A percentile compares a stretch with the other conserved stretches of the same genome.
phyloP scores from a whole-genome alignment of 2,329 filamentous ascomycete species.

The Fusarium lyarnte region DNA sequence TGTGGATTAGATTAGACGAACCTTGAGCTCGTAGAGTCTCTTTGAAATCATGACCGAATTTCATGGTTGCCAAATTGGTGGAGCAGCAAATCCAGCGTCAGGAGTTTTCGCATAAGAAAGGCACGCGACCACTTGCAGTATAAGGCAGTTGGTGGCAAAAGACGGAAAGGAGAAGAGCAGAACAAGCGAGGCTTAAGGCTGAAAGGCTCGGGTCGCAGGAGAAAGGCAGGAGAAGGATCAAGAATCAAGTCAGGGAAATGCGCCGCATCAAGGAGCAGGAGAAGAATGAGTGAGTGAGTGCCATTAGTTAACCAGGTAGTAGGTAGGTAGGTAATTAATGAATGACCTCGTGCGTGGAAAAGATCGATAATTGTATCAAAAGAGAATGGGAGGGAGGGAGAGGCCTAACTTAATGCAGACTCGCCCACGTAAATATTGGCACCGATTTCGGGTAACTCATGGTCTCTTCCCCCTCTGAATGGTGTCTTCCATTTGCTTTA shows the following conservation, averaged over 20 bases:
- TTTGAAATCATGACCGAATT: conserved; percentile 84
- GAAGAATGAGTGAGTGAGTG: background rate
- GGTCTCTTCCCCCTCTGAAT: conserved; percentile 1
- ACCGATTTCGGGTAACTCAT: conserved; percentile 20
- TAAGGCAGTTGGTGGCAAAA: conserved; percentile 22
- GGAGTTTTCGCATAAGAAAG: conserved; percentile 18
- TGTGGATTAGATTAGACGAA: conserved; percentile 32
- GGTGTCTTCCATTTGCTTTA: background rate
- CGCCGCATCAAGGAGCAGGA: conserved; percentile 11
- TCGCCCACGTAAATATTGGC: conserved; percentile 23
- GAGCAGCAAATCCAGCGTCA: conserved; percentile 5
- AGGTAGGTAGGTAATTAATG: background rate
- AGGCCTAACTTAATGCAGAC: conserved; percentile 31
- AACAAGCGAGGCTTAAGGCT: conserved; percentile 4
- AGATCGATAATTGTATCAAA: conserved; percentile 4
- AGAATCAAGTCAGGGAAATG: conserved; percentile 24
- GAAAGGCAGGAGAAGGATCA: background rate
- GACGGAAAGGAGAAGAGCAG: background rate
- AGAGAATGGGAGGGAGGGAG: background rate
- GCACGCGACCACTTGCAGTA: conserved; percentile 39
- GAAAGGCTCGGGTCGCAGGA: background rate
- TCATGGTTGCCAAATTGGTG: conserved; percentile 65
- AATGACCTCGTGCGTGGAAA: conserved; percentile 33
- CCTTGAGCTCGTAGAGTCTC: conserved; percentile 72
- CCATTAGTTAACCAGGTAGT: background rate